A percentile compares a stretch with the other conserved stretches of the same genome.
Conservation (phyloP, 495 filamentous ascomycete species). For the Neurospora sp. region DNA sequence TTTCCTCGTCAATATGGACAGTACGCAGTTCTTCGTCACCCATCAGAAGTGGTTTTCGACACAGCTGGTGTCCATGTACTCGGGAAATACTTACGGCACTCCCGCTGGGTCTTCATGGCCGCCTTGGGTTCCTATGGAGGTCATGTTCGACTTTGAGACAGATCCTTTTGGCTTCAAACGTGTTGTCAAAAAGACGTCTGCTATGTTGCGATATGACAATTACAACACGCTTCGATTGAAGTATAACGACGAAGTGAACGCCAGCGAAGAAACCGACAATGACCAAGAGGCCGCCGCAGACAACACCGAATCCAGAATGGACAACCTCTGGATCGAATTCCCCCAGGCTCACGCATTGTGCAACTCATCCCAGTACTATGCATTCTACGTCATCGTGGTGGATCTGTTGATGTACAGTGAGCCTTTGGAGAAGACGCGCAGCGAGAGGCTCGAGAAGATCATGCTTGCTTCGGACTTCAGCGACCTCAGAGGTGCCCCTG, state of each 20-base stretch:
- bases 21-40: conserved; percentile 94
- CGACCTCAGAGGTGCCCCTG: conserved; percentile 83
- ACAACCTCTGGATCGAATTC: conserved; percentile 94
- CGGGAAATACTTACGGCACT: conserved; percentile 85
- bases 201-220: conserved; percentile 89
- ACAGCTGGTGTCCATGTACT: conserved; percentile 81
- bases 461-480: conserved; percentile 99
- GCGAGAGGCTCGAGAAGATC: conserved; percentile 90
- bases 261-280: conserved; percentile 33
- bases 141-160: conserved; percentile 90
- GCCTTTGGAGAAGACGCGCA: conserved; percentile 88
- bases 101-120: conserved; percentile 82
- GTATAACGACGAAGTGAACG: conserved; percentile 88
- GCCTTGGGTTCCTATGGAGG: conserved; percentile 94
- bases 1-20: conserved; percentile 89
- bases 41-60: conserved; percentile 75
- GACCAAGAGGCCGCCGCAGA: conserved; percentile 27
- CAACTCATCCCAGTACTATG: conserved; percentile 92
- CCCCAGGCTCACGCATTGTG: conserved; percentile 85
- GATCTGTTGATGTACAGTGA: conserved; percentile 93
- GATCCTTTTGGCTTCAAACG: conserved; percentile 93
- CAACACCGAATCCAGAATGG: conserved; percentile 68
- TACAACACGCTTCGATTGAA: conserved; percentile 96
- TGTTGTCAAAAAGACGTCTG: conserved; percentile 90
- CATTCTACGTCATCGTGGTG: conserved; percentile 92